Evolutionary conservation across 2,329 filamentous ascomycete species (phyloP).

Genomic region (Cladobotryum protrusum): DNA sequence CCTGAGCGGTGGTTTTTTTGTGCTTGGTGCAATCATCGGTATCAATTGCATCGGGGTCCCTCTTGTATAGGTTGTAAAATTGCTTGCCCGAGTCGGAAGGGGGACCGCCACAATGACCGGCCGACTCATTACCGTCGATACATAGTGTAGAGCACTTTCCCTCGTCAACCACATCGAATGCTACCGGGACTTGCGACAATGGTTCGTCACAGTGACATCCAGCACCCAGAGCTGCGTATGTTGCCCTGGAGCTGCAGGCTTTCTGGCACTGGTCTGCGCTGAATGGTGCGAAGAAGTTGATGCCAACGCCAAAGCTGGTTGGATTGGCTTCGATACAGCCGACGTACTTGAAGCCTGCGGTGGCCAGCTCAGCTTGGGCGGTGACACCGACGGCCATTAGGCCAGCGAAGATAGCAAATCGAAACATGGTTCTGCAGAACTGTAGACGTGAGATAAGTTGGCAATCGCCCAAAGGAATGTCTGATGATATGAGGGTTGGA

Average conservation of each 20-base stretch:
- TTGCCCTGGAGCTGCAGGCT: constrained; percentile 14
- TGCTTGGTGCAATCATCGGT: constrained; percentile 5
- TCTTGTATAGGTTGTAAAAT: constrained; percentile 15
- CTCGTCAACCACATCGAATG: constrained; percentile 16
- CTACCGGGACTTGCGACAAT: not conserved
- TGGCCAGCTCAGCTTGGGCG: constrained; percentile 16
- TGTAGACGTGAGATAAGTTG: not conserved
- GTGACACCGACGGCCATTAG: constrained; percentile 20
- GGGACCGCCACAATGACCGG: constrained; percentile 22
- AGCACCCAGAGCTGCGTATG: constrained; percentile 19
- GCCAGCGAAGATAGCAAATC: constrained; percentile 13
- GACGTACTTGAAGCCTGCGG: constrained; percentile 19
- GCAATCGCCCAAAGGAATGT: not conserved
- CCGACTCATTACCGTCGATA: constrained; percentile 8
- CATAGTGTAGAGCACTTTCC: constrained; percentile 17
- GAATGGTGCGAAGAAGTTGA: constrained; percentile 14
- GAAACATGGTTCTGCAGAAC: constrained; percentile 11
- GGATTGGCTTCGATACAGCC: constrained; percentile 22
- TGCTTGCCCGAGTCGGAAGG: constrained; percentile 7
- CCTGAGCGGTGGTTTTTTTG: not conserved
- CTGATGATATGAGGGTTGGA: not conserved
- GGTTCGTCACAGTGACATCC: constrained; percentile 20
- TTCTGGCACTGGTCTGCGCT: constrained; percentile 17
- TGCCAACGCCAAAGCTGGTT: constrained; percentile 14
- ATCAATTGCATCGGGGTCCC: not conserved